These are phyloP conservation scores for Serendipita vermifera DNA, from an alignment of 768 basidiomycete genomes.

Conservation along the genomic window DNA sequence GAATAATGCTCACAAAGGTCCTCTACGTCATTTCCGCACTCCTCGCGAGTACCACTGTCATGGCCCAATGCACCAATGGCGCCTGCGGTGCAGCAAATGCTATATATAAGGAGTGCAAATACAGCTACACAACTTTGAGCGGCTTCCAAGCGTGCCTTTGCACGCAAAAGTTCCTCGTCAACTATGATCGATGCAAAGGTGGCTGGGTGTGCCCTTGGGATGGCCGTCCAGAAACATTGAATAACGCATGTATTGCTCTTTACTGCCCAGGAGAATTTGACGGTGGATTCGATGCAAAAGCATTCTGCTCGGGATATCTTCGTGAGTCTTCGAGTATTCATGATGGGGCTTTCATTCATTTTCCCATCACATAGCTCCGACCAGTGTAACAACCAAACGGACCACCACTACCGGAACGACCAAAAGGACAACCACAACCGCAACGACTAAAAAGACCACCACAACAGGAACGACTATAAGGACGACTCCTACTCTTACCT, in stretches of 20 bases:
- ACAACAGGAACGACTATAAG: too few relatives aligned
- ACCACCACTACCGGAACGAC: too few relatives aligned
- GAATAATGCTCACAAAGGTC: neutral
- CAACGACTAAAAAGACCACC: too few relatives aligned
- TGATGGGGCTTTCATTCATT: too few relatives aligned
- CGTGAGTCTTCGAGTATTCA: neutral
- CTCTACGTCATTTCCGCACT: neutral
- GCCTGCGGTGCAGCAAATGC: neutral
- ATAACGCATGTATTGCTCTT: neutral
- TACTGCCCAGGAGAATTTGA: neutral
- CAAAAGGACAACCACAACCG: too few relatives aligned
- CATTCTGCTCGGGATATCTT: neutral
- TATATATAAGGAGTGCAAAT: constrained; percentile 2
- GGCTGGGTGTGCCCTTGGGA: neutral
- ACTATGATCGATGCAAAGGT: neutral
- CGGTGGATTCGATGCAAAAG: neutral
- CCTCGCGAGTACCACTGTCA: neutral
- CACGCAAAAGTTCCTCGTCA: constrained; percentile 3
- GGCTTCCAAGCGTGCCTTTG: neutral
- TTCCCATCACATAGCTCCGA: too few relatives aligned
- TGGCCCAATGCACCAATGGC: neutral
- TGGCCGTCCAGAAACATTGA: neutral
- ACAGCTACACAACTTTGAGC: neutral
- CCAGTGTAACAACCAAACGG: too few relatives aligned
- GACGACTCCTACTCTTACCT: neutral